phyloP scores from a whole-genome alignment of 805 yeast genomes.

The Saturnispora serradocipensis region DNA sequence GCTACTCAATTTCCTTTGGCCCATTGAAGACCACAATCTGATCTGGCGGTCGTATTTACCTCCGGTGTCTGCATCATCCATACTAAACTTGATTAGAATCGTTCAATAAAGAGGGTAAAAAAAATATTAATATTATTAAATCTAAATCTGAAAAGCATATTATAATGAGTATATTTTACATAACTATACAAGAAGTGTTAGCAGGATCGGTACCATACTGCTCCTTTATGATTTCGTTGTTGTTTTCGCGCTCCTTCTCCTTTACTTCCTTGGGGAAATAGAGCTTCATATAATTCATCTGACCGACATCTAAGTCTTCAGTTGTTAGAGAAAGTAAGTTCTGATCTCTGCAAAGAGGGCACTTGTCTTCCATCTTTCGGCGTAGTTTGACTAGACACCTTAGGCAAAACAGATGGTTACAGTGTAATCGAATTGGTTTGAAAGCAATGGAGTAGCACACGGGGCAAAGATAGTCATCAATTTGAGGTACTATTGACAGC shows the following conservation, averaged over 20 bases:
- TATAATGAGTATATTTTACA: slow-evolving; percentile 9
- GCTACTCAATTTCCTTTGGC: slow-evolving; percentile 52
- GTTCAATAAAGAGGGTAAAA: not conserved
- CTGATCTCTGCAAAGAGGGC: slow-evolving; percentile 57
- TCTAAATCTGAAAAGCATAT: not conserved
- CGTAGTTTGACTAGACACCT: slow-evolving; percentile 64
- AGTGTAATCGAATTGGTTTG: slow-evolving; percentile 56
- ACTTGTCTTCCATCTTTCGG: slow-evolving; percentile 45
- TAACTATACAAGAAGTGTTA: slow-evolving; percentile 20
- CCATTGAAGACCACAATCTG: slow-evolving; percentile 74
- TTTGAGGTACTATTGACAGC: slow-evolving; percentile 54
- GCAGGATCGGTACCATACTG: slow-evolving; percentile 26
- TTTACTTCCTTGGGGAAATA: slow-evolving; percentile 64
- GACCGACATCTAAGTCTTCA: slow-evolving; percentile 45
- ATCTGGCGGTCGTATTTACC: slow-evolving; percentile 78
- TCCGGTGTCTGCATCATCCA: slow-evolving; percentile 29
- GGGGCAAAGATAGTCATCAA: slow-evolving; percentile 71
- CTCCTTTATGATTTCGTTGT: slow-evolving; percentile 37
- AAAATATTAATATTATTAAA: not conserved
- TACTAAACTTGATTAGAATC: slow-evolving; percentile 1
- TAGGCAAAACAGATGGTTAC: slow-evolving; percentile 65
- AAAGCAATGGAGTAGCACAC: slow-evolving; percentile 62
- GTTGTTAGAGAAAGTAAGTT: slow-evolving; percentile 54
- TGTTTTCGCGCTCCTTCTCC: slow-evolving; percentile 48
- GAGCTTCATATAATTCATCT: slow-evolving; percentile 43